Percentiles rank a stretch among this genome's conserved stretches.
Conservation (phyloP, 176 grass and related monocot genomes). For the Guadua angustifolia region DNA sequence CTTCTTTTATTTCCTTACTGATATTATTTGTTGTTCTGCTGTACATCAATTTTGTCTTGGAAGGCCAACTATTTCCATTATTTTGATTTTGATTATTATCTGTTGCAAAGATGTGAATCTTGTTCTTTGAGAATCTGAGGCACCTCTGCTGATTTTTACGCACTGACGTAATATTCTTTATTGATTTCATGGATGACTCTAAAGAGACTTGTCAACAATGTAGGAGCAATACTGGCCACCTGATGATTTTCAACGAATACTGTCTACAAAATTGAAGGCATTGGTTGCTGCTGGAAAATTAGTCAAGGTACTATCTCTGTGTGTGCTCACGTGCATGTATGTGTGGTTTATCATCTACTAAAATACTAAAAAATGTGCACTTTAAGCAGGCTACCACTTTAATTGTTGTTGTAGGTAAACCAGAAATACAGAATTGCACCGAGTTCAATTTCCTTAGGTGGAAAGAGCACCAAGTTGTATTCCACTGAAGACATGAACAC, state of each 20-base stretch:
- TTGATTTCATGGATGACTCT: conserved; percentile 26
- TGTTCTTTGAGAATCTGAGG: conserved; percentile 19
- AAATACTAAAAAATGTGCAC: background rate
- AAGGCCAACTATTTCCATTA: conserved; percentile 25
- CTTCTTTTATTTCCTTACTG: background rate
- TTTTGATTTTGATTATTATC: conserved; percentile 15
- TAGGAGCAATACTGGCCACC: conserved; percentile 79
- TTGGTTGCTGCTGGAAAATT: conserved; percentile 69
- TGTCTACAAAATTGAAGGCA: conserved; percentile 74
- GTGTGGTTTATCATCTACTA: background rate
- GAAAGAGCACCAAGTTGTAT: conserved; percentile 49
- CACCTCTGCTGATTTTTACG: background rate
- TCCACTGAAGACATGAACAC: conserved; percentile 41
- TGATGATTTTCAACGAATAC: conserved; percentile 69
- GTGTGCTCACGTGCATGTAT: background rate
- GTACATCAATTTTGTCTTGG: background rate
- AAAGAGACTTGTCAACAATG: conserved; percentile 34
- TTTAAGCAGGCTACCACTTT: conserved; percentile 23
- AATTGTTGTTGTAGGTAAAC: conserved; percentile 62
- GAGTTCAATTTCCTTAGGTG: conserved; percentile 42
- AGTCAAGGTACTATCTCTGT: conserved; percentile 59
- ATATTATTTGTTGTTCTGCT: conserved; percentile 20
- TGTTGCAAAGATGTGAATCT: conserved; percentile 1
- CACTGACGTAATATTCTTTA: conserved; percentile 8
- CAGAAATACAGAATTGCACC: conserved; percentile 80